Conservation (phyloP, 2,329 filamentous ascomycete genomes). For the Ophiostoma pallidulum region DNA sequence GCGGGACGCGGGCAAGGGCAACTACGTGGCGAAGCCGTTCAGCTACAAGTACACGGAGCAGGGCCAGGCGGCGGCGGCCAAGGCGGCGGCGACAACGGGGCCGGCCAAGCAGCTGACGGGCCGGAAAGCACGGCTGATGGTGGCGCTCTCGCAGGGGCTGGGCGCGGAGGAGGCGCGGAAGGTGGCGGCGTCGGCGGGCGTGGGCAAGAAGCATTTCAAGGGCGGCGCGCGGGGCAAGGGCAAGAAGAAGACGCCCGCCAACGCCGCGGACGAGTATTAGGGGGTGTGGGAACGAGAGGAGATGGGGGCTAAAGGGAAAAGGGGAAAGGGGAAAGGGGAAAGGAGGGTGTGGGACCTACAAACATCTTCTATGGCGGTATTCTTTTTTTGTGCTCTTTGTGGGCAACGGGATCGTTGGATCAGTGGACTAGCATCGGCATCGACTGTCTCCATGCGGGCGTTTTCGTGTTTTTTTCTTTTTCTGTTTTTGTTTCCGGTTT, state of each 20-base stretch:
- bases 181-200: constrained; percentile 44
- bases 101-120: constrained; percentile 60
- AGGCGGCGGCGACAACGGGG: constrained; percentile 11
- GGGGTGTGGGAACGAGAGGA: background rate
- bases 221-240: constrained; percentile 48
- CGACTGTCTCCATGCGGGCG: too few species aligned
- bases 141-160: constrained; percentile 74
- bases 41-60: constrained; percentile 83
- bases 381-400: too few species aligned
- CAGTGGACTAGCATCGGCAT: too few species aligned
- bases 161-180: constrained; percentile 68
- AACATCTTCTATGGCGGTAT: too few species aligned
- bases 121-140: constrained; percentile 70
- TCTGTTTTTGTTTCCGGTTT: too few species aligned
- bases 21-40: constrained; percentile 65
- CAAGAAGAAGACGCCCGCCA: constrained; percentile 25
- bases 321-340: too few species aligned
- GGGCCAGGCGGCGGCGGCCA: constrained; percentile 34
- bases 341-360: too few species aligned
- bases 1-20: constrained; percentile 24
- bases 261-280: constrained; percentile 11
- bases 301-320: background rate
- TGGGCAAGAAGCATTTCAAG: constrained; percentile 91
- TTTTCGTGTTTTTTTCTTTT: too few species aligned
- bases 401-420: too few species aligned